A percentile compares a stretch with the other conserved stretches of the same genome.
These are phyloP conservation scores for Metahyphopichia silvanorum DNA, from an alignment of 805 yeast genomes.

Conservation along the genomic window DNA sequence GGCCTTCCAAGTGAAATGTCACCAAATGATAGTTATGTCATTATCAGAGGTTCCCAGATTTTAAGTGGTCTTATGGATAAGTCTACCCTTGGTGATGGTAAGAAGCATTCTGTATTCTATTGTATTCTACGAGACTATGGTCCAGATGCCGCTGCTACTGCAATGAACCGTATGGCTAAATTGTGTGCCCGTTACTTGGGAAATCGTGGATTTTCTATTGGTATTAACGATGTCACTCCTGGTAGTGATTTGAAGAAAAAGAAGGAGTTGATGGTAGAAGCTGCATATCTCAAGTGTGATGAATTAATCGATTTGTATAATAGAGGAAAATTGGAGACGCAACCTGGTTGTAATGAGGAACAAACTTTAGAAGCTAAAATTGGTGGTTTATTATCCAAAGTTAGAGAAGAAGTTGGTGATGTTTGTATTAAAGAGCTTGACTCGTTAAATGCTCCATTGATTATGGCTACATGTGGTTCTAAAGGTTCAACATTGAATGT, in stretches of 20 bases:
- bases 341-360: constrained; percentile 98
- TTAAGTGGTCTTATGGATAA: constrained; percentile 97
- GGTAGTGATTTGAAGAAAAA: constrained; percentile 68
- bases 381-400: constrained; percentile 93
- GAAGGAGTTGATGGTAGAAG: constrained; percentile 87
- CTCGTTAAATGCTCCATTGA: constrained; percentile 88
- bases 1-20: constrained; percentile 91
- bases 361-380: constrained; percentile 97
- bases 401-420: constrained; percentile 98
- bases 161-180: constrained; percentile 99
- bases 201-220: constrained; percentile 94
- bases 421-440: constrained; percentile 92
- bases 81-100: constrained; percentile 95
- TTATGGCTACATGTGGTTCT: constrained; percentile 99
- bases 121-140: constrained; percentile 95
- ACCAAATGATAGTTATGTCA: constrained; percentile 91
- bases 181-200: constrained; percentile 94
- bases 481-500: constrained; percentile 97
- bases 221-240: constrained; percentile 96
- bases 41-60: constrained; percentile 85
- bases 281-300: constrained; percentile 88
- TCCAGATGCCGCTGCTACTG: constrained; percentile 90
- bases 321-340: constrained; percentile 89
- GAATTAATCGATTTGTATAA: constrained; percentile 76
- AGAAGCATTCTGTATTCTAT: constrained; percentile 93